These are phyloP conservation scores for Colletotrichum falcatum DNA, from an alignment of 2,329 filamentous ascomycete species.

Conservation along the genomic window DNA sequence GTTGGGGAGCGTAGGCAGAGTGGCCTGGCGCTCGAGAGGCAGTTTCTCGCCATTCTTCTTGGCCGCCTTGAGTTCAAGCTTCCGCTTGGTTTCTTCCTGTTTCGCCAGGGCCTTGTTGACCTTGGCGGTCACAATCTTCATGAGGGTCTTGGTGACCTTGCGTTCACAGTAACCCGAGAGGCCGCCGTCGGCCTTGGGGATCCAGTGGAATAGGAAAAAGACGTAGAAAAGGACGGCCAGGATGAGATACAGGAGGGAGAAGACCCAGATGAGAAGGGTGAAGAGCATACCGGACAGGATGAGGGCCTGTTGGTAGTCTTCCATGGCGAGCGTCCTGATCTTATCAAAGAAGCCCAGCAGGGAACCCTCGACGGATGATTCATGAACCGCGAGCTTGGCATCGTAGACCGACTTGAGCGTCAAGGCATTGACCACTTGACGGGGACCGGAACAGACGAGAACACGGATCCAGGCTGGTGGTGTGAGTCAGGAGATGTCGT, in stretches of 20 bases:
- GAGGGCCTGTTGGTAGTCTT: slow-evolving; percentile 82
- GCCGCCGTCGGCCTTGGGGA: slow-evolving; percentile 83
- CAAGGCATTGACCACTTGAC: slow-evolving; percentile 89
- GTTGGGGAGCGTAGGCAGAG: slow-evolving; percentile 72
- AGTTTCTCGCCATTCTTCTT: slow-evolving; percentile 65
- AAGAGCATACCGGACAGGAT: slow-evolving; percentile 94
- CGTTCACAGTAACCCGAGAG: slow-evolving; percentile 88
- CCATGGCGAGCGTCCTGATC: slow-evolving; percentile 76
- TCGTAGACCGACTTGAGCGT: slow-evolving; percentile 88
- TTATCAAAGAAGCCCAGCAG: slow-evolving; percentile 87
- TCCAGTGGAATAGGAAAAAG: slow-evolving; percentile 92
- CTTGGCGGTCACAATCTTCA: slow-evolving; percentile 85
- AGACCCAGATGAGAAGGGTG: slow-evolving; percentile 88
- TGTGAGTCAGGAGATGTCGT: slow-evolving; percentile 31
- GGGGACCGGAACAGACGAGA: slow-evolving; percentile 89
- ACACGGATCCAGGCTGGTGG: slow-evolving; percentile 89
- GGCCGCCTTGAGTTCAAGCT: slow-evolving; percentile 62
- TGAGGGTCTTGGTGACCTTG: slow-evolving; percentile 89
- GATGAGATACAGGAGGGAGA: slow-evolving; percentile 82
- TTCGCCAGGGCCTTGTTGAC: slow-evolving; percentile 90
- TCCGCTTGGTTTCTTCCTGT: slow-evolving; percentile 72
- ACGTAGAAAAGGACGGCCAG: slow-evolving; percentile 83
- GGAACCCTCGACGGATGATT: slow-evolving; percentile 67
- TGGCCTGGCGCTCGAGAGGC: slow-evolving; percentile 69
- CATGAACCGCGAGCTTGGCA: slow-evolving; percentile 72